Conservation (phyloP, 2,329 filamentous ascomycete genomes). For the Raffaelea arxii region DNA sequence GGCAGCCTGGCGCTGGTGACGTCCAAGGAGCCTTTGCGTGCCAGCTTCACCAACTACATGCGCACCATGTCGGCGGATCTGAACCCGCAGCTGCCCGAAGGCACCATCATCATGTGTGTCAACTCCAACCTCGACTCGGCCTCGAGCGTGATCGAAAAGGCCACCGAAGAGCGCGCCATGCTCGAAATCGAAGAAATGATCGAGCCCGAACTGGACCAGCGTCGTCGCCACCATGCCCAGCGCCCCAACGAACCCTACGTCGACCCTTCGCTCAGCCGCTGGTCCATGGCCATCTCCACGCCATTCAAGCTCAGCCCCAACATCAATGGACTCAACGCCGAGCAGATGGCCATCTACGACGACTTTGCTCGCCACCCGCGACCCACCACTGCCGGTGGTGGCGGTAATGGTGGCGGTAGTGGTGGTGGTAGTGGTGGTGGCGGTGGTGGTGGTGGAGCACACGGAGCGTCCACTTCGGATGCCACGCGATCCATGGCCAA, state of each 20-base stretch:
- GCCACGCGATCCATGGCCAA: conserved; percentile 52
- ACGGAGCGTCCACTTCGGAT: conserved; percentile 49
- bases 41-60: conserved; percentile 97
- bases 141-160: conserved; percentile 88
- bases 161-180: conserved; percentile 85
- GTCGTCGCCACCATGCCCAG: conserved; percentile 64
- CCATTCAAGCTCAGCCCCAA: conserved; percentile 78
- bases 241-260: conserved; percentile 78
- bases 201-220: conserved; percentile 66
- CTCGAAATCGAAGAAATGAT: conserved; percentile 94
- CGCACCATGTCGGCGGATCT: conserved; percentile 59
- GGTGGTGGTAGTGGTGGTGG: too few relatives aligned
- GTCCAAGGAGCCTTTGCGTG: conserved; percentile 90
- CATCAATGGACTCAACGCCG: conserved; percentile 64
- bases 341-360: conserved; percentile 93
- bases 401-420: conserved; percentile 28
- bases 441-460: conserved; percentile 35
- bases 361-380: conserved; percentile 86
- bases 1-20: conserved; percentile 94
- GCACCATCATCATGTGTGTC: conserved; percentile 95
- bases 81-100: conserved; percentile 79
- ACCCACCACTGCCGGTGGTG: conserved; percentile 1
- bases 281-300: conserved; percentile 88
- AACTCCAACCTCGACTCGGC: conserved; percentile 94
- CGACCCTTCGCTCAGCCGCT: conserved; percentile 72